Evolutionary conservation across 108 stramenopile genomes (phyloP), one percentile per base, ranked within the genome.

Genomic region (Nitzschia inconspicua): DNA sequence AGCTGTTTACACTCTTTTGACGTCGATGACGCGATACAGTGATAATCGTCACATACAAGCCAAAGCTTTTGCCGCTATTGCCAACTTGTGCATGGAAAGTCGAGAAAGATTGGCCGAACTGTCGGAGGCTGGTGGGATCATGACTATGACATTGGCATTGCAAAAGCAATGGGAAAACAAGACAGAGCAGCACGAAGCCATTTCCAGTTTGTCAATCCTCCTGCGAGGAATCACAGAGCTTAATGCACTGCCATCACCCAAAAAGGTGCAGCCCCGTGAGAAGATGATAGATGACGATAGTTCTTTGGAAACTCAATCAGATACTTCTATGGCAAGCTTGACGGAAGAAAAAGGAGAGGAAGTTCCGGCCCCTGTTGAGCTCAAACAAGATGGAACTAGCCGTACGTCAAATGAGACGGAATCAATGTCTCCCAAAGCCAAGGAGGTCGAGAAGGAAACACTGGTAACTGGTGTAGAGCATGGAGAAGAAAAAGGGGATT

Each of bases 51-150:
- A 47, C 32, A 65, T 89, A 13, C 80, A 85, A 52, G 76, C 72
- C 37, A 78, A 79, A 32, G 79, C 82, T 14, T 69, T 83, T 24
- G 62, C 62, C 13, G 76, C 82, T 1, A 51, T 89, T 16, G 63
- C 82, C 41, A 89, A 82, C 73, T 47, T 89, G 18, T 70, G 69
- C 48, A 35, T 35, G 34, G 53, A 35, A 20, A 64, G 52, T 46
- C 39, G 51, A 11, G 49, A 60, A n/a, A 65, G 76, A 30, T 27
- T 78, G 18, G 2, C 40, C 9, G 76, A 72, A 36, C 31, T 78
- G 14, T 50, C 65, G 0, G 37, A 78, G 11, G 65, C 69, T 5
- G 66, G 63, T 52, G 76, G 76, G 3, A 61, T 78, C 49, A 39
- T 51, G 14, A 54, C 70, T n/a, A 66, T 78, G 56, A 65, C 76